Conservation (phyloP, 2,329 filamentous ascomycete species). For the Phaeosphaeriaceae sp. region DNA sequence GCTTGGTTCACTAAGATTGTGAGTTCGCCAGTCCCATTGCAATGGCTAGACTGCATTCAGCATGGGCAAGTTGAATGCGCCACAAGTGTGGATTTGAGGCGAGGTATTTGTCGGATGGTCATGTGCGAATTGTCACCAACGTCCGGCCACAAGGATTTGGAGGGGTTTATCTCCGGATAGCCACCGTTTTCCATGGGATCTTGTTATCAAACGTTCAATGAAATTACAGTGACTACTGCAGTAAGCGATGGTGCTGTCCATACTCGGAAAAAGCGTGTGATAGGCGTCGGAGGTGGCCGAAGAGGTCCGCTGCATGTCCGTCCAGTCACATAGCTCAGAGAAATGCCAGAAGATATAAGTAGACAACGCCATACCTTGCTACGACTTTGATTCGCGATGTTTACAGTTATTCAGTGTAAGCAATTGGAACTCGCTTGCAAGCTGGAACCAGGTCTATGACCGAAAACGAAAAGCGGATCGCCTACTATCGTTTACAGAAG, state of each 20-base stretch:
- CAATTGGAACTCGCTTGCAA: too few relatives aligned
- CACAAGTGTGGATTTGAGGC: neutral
- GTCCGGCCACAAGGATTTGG: neutral
- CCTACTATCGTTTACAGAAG: too few relatives aligned
- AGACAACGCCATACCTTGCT: too few relatives aligned
- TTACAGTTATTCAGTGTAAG: too few relatives aligned
- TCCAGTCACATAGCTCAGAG: too few relatives aligned
- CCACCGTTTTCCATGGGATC: neutral
- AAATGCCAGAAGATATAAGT: too few relatives aligned
- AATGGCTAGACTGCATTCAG: neutral
- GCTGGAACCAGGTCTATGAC: too few relatives aligned
- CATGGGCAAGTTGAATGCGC: neutral
- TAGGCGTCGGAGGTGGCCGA: neutral
- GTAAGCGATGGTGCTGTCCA: too few relatives aligned
- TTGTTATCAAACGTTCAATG: neutral
- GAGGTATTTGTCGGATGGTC: neutral
- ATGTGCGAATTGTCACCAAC: neutral
- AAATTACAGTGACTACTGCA: too few relatives aligned
- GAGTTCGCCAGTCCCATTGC: neutral
- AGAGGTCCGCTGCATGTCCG: neutral
- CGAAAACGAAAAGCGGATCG: too few relatives aligned
- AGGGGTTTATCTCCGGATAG: neutral
- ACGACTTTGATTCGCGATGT: too few relatives aligned
- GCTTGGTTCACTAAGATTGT: conserved; percentile 8
- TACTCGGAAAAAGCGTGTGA: neutral